Evolutionary conservation across 2,329 filamentous ascomycete genomes (phyloP).

Genomic region (Scedosporium aurantiacum): DNA sequence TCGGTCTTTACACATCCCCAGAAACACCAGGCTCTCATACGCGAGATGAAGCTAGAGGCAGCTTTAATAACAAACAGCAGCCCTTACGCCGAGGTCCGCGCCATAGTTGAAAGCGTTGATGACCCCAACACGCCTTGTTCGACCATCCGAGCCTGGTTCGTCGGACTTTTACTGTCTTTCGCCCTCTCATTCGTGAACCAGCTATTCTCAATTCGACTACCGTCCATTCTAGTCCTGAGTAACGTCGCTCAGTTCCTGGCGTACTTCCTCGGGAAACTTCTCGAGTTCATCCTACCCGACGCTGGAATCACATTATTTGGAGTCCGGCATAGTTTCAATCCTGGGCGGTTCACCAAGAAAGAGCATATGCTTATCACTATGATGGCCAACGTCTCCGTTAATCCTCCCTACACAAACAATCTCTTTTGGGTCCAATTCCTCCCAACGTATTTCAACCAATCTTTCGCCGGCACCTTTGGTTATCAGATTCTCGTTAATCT

Average conservation of each 20-base stretch:
- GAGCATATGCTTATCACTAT: slow-evolving; percentile 46
- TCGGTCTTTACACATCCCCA: slow-evolving; percentile 26
- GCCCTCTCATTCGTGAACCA: slow-evolving; percentile 38
- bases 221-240: slow-evolving; percentile 34
- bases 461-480: slow-evolving; percentile 32
- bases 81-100: slow-evolving; percentile 44
- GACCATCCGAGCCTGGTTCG: slow-evolving; percentile 40
- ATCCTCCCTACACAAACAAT: slow-evolving; percentile 35
- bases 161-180: slow-evolving; percentile 35
- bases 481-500: slow-evolving; percentile 41
- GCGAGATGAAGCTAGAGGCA: slow-evolving; percentile 41
- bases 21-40: slow-evolving; percentile 29
- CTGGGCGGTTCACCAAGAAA: slow-evolving; percentile 41
- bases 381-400: slow-evolving; percentile 41
- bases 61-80: slow-evolving; percentile 41
- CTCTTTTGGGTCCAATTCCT: slow-evolving; percentile 39
- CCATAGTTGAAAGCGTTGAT: slow-evolving; percentile 43
- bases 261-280: slow-evolving; percentile 35
- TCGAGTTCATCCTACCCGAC: slow-evolving; percentile 34
- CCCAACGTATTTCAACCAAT: slow-evolving; percentile 38
- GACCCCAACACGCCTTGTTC: slow-evolving; percentile 34
- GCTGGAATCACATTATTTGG: slow-evolving; percentile 31
- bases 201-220: slow-evolving; percentile 43
- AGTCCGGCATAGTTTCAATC: slow-evolving; percentile 40
- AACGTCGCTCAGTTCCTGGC: slow-evolving; percentile 44